Conservation (phyloP, 306 rosid genomes). For the Corylus heterophylla region DNA sequence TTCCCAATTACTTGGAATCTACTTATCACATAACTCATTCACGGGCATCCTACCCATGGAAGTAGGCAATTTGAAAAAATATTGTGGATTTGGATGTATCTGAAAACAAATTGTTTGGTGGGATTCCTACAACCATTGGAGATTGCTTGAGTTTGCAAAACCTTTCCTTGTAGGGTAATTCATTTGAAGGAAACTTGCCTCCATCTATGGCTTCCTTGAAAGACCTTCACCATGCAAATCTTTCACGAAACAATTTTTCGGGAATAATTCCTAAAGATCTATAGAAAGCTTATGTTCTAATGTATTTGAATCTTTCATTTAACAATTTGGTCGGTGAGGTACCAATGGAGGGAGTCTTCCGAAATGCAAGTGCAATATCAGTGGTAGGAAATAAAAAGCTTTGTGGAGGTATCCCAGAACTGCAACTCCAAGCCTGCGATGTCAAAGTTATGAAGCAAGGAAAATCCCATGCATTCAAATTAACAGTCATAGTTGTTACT, state of each 20-base stretch:
- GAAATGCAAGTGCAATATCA: slow-evolving; percentile 20
- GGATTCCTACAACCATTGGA: slow-evolving; percentile 35
- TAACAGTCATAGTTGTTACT: slow-evolving; percentile 12
- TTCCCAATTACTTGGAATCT: slow-evolving; percentile 4
- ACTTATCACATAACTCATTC: slow-evolving; percentile 36
- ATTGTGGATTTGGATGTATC: slow-evolving; percentile 22
- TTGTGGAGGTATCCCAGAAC: slow-evolving; percentile 13
- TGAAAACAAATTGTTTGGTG: slow-evolving; percentile 25
- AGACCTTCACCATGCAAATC: slow-evolving; percentile 30
- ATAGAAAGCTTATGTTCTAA: slow-evolving; percentile 1
- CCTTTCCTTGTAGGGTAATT: slow-evolving; percentile 30
- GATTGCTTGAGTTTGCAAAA: slow-evolving; percentile 29
- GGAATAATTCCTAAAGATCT: slow-evolving; percentile 37
- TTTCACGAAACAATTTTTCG: slow-evolving; percentile 32
- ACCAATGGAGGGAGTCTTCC: slow-evolving; percentile 35
- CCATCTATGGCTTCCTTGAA: slow-evolving; percentile 30
- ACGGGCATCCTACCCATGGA: slow-evolving; percentile 23
- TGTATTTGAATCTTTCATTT: slow-evolving; percentile 42
- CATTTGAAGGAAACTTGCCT: slow-evolving; percentile 35
- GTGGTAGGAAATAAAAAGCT: slow-evolving; percentile 18
- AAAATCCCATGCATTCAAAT: slow-evolving; percentile 18
- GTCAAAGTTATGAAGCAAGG: slow-evolving; percentile 3
- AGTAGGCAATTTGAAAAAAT: slow-evolving; percentile 18
- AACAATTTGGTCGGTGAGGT: slow-evolving; percentile 49
- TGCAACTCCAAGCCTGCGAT: slow-evolving; percentile 8